Evolutionary conservation across 1,139 yeast species (phyloP).

Genomic region (Groenewaldozyma auringiensis): DNA sequence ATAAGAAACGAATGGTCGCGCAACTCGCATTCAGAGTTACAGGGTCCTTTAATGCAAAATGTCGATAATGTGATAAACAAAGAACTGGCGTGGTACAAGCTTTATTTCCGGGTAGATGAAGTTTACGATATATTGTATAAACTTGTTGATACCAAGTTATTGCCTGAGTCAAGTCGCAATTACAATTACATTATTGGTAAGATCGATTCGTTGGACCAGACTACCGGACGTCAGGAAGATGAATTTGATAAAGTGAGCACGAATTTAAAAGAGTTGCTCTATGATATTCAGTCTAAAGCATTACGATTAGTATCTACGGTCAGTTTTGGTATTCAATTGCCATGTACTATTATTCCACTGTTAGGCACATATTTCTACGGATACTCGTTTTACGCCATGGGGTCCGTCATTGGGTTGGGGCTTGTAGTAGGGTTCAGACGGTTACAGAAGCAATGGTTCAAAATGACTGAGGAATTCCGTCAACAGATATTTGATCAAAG

Average conservation of each 20-base stretch:
- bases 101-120: slow-evolving; percentile 33
- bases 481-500: slow-evolving; percentile 25
- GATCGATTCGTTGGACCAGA: slow-evolving; percentile 26
- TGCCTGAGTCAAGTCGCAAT: slow-evolving; percentile 26
- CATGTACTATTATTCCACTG: slow-evolving; percentile 26
- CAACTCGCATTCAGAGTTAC: slow-evolving; percentile 34
- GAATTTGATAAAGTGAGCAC: slow-evolving; percentile 9
- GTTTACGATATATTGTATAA: slow-evolving; percentile 23
- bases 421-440: slow-evolving; percentile 30
- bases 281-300: slow-evolving; percentile 26
- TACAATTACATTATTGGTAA: slow-evolving; percentile 30
- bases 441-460: slow-evolving; percentile 32
- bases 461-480: slow-evolving; percentile 23
- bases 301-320: slow-evolving; percentile 24
- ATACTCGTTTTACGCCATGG: slow-evolving; percentile 31
- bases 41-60: slow-evolving; percentile 25
- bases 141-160: slow-evolving; percentile 17
- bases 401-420: slow-evolving; percentile 33
- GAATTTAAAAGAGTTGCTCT: slow-evolving; percentile 10
- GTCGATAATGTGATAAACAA: slow-evolving; percentile 19
- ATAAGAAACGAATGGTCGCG: slow-evolving; percentile 30
- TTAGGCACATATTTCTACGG: slow-evolving; percentile 29
- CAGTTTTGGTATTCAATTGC: slow-evolving; percentile 31
- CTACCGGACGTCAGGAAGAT: slow-evolving; percentile 6
- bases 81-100: slow-evolving; percentile 33